Conservation (phyloP, 305 asterid species). For the Solanum hybrid region DNA sequence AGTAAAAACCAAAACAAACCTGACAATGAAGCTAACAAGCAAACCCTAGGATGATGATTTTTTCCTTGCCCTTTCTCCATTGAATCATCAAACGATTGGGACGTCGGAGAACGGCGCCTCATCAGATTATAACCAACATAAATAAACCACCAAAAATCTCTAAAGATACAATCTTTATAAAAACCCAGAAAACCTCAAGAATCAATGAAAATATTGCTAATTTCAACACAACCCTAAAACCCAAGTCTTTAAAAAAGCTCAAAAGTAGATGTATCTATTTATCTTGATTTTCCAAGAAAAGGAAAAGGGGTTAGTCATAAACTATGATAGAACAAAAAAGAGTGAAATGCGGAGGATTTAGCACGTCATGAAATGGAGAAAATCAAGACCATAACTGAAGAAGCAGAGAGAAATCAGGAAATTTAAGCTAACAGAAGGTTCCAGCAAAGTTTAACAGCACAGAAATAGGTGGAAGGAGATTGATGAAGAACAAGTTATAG, state of each 20-base stretch:
- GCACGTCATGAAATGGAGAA: constrained; percentile 2
- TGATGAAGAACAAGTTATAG: not conserved
- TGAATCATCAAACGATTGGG: constrained; percentile 14
- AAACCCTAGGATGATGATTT: constrained; percentile 39
- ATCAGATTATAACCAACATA: constrained; percentile 16
- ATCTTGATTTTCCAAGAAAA: not conserved
- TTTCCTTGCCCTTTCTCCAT: constrained; percentile 63
- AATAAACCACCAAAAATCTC: not conserved
- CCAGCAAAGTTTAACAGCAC: not conserved
- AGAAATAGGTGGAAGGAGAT: not conserved
- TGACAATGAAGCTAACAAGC: constrained; percentile 43
- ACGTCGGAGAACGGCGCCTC: constrained; percentile 49
- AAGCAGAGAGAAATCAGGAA: not conserved
- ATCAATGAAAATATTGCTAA: not conserved
- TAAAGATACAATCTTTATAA: not conserved
- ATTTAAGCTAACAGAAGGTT: not conserved
- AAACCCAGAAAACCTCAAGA: not conserved
- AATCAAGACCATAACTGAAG: not conserved
- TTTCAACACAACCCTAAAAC: not conserved
- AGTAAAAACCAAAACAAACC: constrained; percentile 57
- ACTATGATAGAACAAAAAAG: not conserved
- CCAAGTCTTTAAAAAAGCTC: not conserved
- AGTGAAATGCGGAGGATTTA: not conserved
- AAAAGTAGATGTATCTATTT: not conserved
- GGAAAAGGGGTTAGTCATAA: not conserved